Evolutionary conservation across 192 early-diverging fungal genomes (phyloP).

Genomic region (Lobosporangium transversale): DNA sequence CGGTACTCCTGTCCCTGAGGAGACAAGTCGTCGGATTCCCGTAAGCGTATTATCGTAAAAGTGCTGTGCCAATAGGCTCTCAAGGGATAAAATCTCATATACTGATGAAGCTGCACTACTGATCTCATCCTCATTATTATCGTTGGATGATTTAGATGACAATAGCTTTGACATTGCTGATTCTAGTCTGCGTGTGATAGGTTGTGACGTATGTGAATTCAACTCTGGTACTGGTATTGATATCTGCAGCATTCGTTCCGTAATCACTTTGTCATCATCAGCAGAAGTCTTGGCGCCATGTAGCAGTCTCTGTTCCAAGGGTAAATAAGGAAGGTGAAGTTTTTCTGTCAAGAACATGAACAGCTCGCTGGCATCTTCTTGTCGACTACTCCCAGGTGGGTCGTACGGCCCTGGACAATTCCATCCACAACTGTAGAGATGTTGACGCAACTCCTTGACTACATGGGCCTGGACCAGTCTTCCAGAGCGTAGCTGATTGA

Average conservation of each 20-base stretch:
- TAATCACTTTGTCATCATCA: conserved; percentile 73
- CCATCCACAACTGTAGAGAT: conserved; percentile 65
- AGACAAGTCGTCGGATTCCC: conserved; percentile 58
- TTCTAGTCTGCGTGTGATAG: conserved; percentile 6
- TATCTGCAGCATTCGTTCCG: conserved; percentile 69
- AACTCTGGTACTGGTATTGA: conserved; percentile 48
- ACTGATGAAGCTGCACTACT: neutral
- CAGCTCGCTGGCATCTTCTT: conserved; percentile 77
- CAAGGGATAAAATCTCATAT: conserved; percentile 55
- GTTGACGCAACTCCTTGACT: conserved; percentile 61
- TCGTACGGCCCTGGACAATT: conserved; percentile 41
- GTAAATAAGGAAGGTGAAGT: conserved; percentile 73
- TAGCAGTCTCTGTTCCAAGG: conserved; percentile 69
- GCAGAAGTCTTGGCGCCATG: conserved; percentile 73
- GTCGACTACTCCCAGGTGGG: conserved; percentile 51
- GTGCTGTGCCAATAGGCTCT: conserved; percentile 64
- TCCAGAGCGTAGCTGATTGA: conserved; percentile 71
- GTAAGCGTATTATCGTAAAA: conserved; percentile 74
- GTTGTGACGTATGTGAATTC: neutral
- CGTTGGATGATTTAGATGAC: conserved; percentile 5
- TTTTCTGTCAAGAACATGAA: conserved; percentile 74
- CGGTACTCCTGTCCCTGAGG: conserved; percentile 40
- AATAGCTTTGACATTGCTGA: conserved; percentile 28
- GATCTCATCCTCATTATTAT: conserved; percentile 2
- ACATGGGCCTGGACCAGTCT: conserved; percentile 61